These are phyloP conservation scores for Nicotiana otophora DNA, from an alignment of 257 asterid genomes.

Conservation along the genomic window DNA sequence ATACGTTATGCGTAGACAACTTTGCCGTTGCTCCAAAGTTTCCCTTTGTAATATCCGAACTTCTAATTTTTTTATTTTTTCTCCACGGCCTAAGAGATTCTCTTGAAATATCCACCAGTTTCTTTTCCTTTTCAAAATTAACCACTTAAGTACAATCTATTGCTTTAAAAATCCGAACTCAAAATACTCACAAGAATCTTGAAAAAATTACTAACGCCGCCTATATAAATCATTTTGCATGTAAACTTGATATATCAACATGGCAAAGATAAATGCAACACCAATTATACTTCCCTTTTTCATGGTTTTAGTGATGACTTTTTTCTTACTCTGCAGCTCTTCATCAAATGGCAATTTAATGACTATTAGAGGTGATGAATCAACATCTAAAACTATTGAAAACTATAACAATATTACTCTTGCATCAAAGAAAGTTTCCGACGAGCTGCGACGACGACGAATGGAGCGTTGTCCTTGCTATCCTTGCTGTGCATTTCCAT, in stretches of 20 bases:
- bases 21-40: too few relatives aligned
- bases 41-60: too few relatives aligned
- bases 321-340: background rate
- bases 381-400: background rate
- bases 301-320: background rate
- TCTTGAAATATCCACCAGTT: background rate
- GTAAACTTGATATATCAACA: background rate
- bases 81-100: background rate
- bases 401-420: background rate
- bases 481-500: conserved; percentile 6
- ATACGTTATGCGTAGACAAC: too few relatives aligned
- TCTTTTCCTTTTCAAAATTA: background rate
- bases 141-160: background rate
- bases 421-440: background rate
- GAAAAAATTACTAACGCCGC: background rate
- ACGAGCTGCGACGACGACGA: background rate
- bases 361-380: background rate
- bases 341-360: background rate
- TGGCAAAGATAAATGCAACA: background rate
- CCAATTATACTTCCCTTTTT: background rate
- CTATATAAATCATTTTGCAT: too few relatives aligned
- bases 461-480: background rate
- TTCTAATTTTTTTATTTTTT: background rate
- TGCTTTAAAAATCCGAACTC: background rate
- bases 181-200: background rate